phyloP scores from a whole-genome alignment of 805 yeast species.

The Suhomyces sp. region DNA sequence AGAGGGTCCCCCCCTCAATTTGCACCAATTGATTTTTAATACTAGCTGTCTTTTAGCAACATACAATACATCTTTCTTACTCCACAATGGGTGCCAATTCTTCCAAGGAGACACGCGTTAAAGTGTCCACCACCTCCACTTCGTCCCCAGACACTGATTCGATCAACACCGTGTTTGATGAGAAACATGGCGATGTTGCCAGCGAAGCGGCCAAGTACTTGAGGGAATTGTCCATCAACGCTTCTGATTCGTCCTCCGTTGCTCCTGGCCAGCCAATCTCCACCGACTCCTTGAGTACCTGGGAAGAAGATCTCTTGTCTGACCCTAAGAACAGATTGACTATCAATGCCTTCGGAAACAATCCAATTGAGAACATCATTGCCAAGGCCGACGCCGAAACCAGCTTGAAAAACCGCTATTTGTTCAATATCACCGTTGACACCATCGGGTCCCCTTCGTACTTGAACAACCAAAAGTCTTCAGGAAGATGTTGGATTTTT shows the following conservation, averaged over 20 bases:
- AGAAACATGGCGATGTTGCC: slow-evolving; percentile 8
- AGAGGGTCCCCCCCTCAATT: too few relatives aligned
- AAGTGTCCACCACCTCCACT: too few relatives aligned
- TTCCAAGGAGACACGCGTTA: too few relatives aligned
- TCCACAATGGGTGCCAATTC: too few relatives aligned
- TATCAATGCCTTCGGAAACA: slow-evolving; percentile 52
- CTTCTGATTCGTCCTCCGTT: slow-evolving; percentile 2
- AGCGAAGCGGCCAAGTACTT: slow-evolving; percentile 10
- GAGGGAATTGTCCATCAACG: slow-evolving; percentile 10
- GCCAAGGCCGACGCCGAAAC: slow-evolving; percentile 28
- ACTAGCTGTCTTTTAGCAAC: too few relatives aligned
- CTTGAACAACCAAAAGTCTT: slow-evolving; percentile 59
- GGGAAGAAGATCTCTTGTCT: slow-evolving; percentile 47
- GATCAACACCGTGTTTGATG: slow-evolving; percentile 7
- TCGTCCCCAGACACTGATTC: not conserved
- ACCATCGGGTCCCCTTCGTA: slow-evolving; percentile 36
- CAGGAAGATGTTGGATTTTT: slow-evolving; percentile 89
- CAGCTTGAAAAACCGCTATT: slow-evolving; percentile 26
- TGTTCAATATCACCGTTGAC: slow-evolving; percentile 38
- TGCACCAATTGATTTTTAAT: too few relatives aligned
- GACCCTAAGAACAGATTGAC: slow-evolving; percentile 54
- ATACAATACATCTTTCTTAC: too few relatives aligned
- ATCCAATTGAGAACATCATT: slow-evolving; percentile 44
- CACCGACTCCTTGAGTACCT: slow-evolving; percentile 16
- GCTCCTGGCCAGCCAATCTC: slow-evolving; percentile 19